Evolutionary conservation across 805 yeast species (phyloP).

Genomic region (Wickerhamiella slavikovae): DNA sequence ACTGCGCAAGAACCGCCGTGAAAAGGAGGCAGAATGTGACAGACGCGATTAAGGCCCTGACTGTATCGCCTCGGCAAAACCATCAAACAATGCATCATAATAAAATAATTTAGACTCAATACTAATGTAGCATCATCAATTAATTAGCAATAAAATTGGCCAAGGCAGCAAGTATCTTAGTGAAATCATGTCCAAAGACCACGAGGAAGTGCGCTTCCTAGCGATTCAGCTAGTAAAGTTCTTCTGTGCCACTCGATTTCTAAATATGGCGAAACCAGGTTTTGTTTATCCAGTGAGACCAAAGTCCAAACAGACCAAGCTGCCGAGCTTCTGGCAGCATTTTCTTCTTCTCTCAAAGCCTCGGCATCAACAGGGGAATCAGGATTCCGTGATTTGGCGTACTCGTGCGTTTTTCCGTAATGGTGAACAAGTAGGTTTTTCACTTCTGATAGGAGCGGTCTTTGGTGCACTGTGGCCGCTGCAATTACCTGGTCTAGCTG

Average conservation of each 20-base stretch:
- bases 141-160: not conserved
- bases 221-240: not conserved
- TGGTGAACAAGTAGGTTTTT: conserved; percentile 6
- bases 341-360: conserved; percentile 1
- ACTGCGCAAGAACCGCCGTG: conserved; percentile 9
- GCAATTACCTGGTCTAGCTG: conserved; percentile 13
- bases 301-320: conserved; percentile 6
- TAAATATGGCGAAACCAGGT: conserved; percentile 9
- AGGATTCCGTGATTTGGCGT: conserved; percentile 3
- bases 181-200: not conserved
- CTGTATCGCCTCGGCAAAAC: too few relatives aligned
- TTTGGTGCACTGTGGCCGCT: not conserved
- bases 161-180: not conserved
- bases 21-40: not conserved
- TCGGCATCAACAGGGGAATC: not conserved
- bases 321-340: conserved; percentile 2
- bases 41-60: too few relatives aligned
- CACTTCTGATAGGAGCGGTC: conserved; percentile 5
- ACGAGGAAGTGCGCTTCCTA: not conserved
- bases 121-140: not conserved
- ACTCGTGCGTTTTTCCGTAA: conserved; percentile 5
- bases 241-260: conserved; percentile 12
- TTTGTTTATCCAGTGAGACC: conserved; percentile 3
- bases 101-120: not conserved
- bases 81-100: not conserved